phyloP scores from a whole-genome alignment of 148 eudicot genomes.

The Cornus florida region DNA sequence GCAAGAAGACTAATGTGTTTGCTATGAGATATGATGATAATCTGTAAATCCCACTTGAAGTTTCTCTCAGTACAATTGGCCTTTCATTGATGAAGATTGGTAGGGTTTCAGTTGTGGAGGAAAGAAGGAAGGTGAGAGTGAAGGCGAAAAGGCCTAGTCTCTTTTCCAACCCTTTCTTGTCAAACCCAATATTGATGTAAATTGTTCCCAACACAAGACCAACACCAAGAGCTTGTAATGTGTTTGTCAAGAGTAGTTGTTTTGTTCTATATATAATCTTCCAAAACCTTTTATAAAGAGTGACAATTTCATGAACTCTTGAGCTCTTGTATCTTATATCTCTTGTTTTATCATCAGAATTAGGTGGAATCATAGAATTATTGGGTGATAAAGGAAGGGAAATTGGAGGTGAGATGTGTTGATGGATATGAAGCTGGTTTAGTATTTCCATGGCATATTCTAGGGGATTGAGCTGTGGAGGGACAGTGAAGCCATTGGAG shows the following conservation, averaged over 20 bases:
- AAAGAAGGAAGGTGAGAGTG: conserved; percentile 86
- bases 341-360: background rate
- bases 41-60: conserved; percentile 91
- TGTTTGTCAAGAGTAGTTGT: conserved; percentile 73
- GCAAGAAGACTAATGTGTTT: conserved; percentile 79
- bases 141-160: conserved; percentile 88
- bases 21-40: conserved; percentile 78
- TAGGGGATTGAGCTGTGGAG: conserved; percentile 82
- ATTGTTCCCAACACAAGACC: conserved; percentile 91
- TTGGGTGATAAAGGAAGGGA: conserved; percentile 9
- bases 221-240: conserved; percentile 72
- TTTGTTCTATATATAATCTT: conserved; percentile 82
- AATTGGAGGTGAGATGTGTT: background rate
- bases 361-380: conserved; percentile 2
- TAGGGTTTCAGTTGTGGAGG: conserved; percentile 88
- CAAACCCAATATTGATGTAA: conserved; percentile 74
- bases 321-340: conserved; percentile 67
- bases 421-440: conserved; percentile 33
- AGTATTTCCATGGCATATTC: conserved; percentile 92
- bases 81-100: conserved; percentile 92
- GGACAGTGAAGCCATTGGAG: conserved; percentile 61
- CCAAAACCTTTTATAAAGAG: conserved; percentile 65
- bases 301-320: conserved; percentile 68
- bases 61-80: conserved; percentile 79
- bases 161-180: conserved; percentile 72